Evolutionary conservation across 768 basidiomycete species (phyloP).

Genomic region (Boletus speciosus): DNA sequence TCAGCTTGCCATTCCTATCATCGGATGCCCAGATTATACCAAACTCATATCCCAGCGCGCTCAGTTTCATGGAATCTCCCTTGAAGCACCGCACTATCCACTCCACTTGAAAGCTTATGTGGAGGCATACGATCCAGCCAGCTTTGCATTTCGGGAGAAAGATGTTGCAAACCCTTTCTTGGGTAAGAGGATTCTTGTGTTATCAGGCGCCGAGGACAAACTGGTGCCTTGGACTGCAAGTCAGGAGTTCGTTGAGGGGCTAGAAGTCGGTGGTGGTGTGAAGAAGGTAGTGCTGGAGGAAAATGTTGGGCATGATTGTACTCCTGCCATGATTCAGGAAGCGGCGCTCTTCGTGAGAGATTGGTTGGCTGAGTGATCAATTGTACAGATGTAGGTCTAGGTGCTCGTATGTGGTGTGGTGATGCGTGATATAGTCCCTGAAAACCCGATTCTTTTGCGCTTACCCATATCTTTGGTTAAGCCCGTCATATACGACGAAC

Average conservation of each 20-base stretch:
- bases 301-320: conserved; percentile 61
- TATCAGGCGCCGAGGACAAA: conserved; percentile 63
- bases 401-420: not conserved
- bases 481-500: conserved; percentile 82
- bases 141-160: conserved; percentile 37
- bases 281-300: conserved; percentile 55
- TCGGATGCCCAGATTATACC: conserved; percentile 71
- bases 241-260: conserved; percentile 49
- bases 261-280: conserved; percentile 55
- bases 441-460: not conserved
- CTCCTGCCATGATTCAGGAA: conserved; percentile 55
- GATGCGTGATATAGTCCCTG: not conserved
- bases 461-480: conserved; percentile 46
- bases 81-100: conserved; percentile 57
- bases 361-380: conserved; percentile 22
- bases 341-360: conserved; percentile 31
- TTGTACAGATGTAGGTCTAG: conserved; percentile 1
- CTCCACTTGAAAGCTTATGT: conserved; percentile 48
- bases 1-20: conserved; percentile 46
- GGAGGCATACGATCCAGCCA: conserved; percentile 42
- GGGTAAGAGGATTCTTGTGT: conserved; percentile 69
- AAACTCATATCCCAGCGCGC: conserved; percentile 59
- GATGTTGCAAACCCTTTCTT: conserved; percentile 53
- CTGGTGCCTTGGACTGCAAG: conserved; percentile 67
- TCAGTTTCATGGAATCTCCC: conserved; percentile 36